Percentiles rank a stretch among this genome's conserved stretches.
Evolutionary conservation across 2,329 filamentous ascomycete genomes (phyloP).

Genomic region (Zopfia rhizophila): DNA sequence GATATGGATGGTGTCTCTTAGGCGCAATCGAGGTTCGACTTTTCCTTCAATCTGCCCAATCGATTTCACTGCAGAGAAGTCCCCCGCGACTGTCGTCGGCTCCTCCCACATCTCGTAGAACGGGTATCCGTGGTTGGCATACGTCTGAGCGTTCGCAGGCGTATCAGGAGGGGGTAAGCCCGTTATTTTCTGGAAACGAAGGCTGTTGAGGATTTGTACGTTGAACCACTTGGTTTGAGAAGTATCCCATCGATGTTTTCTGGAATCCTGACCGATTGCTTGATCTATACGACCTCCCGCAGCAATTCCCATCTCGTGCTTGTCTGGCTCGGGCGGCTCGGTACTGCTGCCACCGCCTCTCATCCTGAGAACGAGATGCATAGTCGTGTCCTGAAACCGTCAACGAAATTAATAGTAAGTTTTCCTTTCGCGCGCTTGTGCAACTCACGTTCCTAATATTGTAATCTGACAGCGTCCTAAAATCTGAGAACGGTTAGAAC

Average conservation of each 20-base stretch:
- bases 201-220: slow-evolving; percentile 54
- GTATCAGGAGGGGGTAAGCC: slow-evolving; percentile 45
- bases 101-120: slow-evolving; percentile 52
- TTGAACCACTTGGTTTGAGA: slow-evolving; percentile 46
- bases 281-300: slow-evolving; percentile 57
- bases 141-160: slow-evolving; percentile 49
- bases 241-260: slow-evolving; percentile 1
- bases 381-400: slow-evolving; percentile 73
- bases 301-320: slow-evolving; percentile 54
- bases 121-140: slow-evolving; percentile 46
- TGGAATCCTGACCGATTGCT: slow-evolving; percentile 5
- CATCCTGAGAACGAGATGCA: slow-evolving; percentile 77
- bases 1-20: no score
- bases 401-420: slow-evolving; percentile 94
- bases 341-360: slow-evolving; percentile 71
- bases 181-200: slow-evolving; percentile 48
- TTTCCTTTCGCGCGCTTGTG: slow-evolving; percentile 55
- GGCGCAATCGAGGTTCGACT: no score
- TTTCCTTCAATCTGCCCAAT: slow-evolving; percentile 38
- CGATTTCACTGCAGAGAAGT: slow-evolving; percentile 39
- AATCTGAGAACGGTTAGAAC: slow-evolving; percentile 22
- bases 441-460: neutral
- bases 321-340: no score
- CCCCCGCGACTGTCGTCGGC: slow-evolving; percentile 35
- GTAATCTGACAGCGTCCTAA: neutral